Evolutionary conservation across 2,329 filamentous ascomycete species (phyloP), one percentile per base, ranked within the genome.

Genomic region (Diaporthe helianthi): DNA sequence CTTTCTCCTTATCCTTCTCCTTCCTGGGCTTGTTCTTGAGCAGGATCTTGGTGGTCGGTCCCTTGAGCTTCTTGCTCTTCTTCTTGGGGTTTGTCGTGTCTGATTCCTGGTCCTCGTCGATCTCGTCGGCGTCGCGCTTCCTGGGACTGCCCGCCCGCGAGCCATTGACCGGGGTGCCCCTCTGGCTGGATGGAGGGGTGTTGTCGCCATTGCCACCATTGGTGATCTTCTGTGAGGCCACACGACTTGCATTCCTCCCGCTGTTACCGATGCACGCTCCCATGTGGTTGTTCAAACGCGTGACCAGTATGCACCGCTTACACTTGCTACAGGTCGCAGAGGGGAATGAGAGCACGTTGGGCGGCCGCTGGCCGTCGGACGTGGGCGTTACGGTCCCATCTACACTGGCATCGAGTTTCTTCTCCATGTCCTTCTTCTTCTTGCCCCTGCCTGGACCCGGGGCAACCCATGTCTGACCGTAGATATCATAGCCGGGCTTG

Each of bases 381-480:
- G 79, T 77, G 4, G 80, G 77, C 13, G 81, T 80, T 15, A 71
- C 75, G 4, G 72, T 73, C 41, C 76, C 75, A 52, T 73, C 83
- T 71, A 86, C 85, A 73, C 81, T 80, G 61, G 81, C 80, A 73
- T 83, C 80, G 55, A 79, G 76, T 79, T 83, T 88, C 82, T 87
- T 89, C 78, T 89, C 87, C 82, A 90, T 89, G 78, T 90, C 91
- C 84, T 92, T 93, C 86, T 91, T 93, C 83, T 92, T 92, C 82
- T 92, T 92, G 71, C 91, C 92, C 71, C 91, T 86, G 17, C 89
- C 89, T 26, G 89, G 89, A 0, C 87, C 87, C 26, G 91, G 90
- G 22, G 89, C 89, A 17, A 92, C 90, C 86, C 92, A 94, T 33
- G 91, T 92, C 79, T 94, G 93, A 63, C 91, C 92, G 79, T 94